These are phyloP conservation scores for Pleurotus tuber-regium DNA, from an alignment of 768 basidiomycete genomes.

Conservation along the genomic window DNA sequence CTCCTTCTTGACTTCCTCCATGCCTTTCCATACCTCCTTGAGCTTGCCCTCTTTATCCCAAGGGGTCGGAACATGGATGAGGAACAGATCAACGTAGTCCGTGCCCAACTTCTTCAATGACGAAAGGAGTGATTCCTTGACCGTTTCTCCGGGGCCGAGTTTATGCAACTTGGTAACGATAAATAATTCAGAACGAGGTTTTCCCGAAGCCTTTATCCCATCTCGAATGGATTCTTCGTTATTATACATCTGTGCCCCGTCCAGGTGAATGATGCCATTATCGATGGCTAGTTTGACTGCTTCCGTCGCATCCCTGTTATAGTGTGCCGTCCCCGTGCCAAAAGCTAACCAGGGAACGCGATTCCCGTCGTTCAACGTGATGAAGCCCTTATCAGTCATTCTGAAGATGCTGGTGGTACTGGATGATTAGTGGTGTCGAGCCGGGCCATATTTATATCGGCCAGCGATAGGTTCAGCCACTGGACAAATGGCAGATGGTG, in stretches of 20 bases:
- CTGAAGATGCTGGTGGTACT: conserved; percentile 15
- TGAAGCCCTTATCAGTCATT: conserved; percentile 25
- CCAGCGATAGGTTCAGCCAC: no score
- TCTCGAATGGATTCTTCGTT: conserved; percentile 55
- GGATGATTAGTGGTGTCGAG: conserved; percentile 13
- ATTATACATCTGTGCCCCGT: conserved; percentile 58
- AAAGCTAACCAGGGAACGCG: conserved; percentile 56
- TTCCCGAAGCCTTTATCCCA: conserved; percentile 48
- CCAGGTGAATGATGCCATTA: conserved; percentile 59
- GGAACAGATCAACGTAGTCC: conserved; percentile 60
- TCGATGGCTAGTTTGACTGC: conserved; percentile 46
- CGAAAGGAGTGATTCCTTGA: conserved; percentile 45
- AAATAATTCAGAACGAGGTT: conserved; percentile 53
- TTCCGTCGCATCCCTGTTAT: conserved; percentile 37
- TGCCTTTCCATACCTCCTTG: conserved; percentile 53
- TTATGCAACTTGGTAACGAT: conserved; percentile 59
- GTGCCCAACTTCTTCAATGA: conserved; percentile 53
- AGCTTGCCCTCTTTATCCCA: conserved; percentile 37
- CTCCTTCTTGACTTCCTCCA: conserved; percentile 53
- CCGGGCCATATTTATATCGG: background rate
- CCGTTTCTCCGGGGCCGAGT: conserved; percentile 39
- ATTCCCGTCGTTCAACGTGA: conserved; percentile 55
- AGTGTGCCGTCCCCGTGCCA: conserved; percentile 60
- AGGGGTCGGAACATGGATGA: conserved; percentile 51
- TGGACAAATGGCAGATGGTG: no score